Evolutionary conservation across 1,284 basidiomycete species (phyloP), one percentile per base, ranked within the genome.

Genomic region (Ceratobasidium sp.): DNA sequence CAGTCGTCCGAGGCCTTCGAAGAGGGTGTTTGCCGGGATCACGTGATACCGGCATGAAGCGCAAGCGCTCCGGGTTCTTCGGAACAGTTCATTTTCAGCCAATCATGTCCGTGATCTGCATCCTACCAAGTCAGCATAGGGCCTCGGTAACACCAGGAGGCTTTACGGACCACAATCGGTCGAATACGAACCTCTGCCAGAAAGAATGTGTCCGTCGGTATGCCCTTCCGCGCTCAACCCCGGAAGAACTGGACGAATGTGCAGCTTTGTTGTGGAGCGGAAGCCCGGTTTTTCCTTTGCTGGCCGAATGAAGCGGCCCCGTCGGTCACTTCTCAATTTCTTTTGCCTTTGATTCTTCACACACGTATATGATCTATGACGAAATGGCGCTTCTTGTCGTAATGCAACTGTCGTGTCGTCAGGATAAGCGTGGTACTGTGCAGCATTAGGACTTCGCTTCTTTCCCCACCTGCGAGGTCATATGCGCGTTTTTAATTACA

Each of bases 221-320:
- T 46, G 42, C 42, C 33, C 33, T 36, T 36, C 5, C 11, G 42
- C 42, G 19, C 42, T n/a, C 14, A 46, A 46, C 13, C n/a, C n/a
- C 57, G 57, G 57, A 49, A 49, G 44, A 59, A 59, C 29, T 49
- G 29, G 29, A 50, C 59, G 23, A 62, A 39, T 42, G 2, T n/a
- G 29, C 33, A 52, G 19, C 42, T 50, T 50, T 6, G 21, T 33
- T 50, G 46, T 62, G 59, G 59, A 62, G 59, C 36, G 46, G 59
- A 62, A 62, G 47, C 59, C 19, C 21, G 11, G n/a, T 39, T 50
- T 39, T 54, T n/a, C 25, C 8, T 29, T 2, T 54, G 52, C 52
- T 54, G 52, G 54, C 54, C n/a, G 16, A 41, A 41, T 11, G 36
- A 56, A 23, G 36, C 33, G 16, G n/a, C 14, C 5, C 23, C 47